Base-by-base conservation (phyloP, 352 stramenopile genomes). In the Phytophthora tentaculata region DNA sequence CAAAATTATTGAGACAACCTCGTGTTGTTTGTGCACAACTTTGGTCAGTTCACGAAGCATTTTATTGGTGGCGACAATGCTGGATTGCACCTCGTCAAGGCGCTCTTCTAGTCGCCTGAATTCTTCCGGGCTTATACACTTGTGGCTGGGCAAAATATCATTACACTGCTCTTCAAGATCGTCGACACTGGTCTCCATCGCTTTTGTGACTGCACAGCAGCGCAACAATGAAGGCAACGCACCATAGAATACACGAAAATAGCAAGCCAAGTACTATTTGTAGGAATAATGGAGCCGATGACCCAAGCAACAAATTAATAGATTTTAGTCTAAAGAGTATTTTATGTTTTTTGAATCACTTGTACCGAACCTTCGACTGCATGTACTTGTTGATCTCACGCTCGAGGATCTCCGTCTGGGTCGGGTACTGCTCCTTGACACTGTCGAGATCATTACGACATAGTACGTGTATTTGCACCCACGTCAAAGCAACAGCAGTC, bases 351-450 rank as follows among this genome's bases (percentile, higher is more conserved):
- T n/a, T n/a, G n/a, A n/a, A n/a, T n/a, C n/a, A 89, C 54, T 74
- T 84, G 65, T 85, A 91, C 28, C 57, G 72, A 20, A 86, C 80
- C 35, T 86, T 88, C 41, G 73, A 75, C 67, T 91, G 63, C 81
- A 87, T 74, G 51, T 71, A 92, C 74, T 92, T 90, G 44, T 74
- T 84, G 73, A 92, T 92, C 60, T 92, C 84, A 35, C 83, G 71
- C 55, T 90, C 80, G 3, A 92, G 73, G 26, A 86, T 77, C 47
- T 83, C 69, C 3, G 76, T 73, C 26, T 92, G 80, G 1, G 75
- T 83, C 1, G 77, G 69, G 44, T 90, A 92, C 44, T 89, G 76
- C 20, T 81, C 79, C 41, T 86, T 88, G 10, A 92, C 81, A 49
- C 80, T 74, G 28, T 92, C 80, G 10, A 92, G 57, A 35, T 92